Evolutionary conservation across 495 filamentous ascomycete species (phyloP), one percentile per base, ranked within the genome.

Genomic region (Penicillium cataractarum): DNA sequence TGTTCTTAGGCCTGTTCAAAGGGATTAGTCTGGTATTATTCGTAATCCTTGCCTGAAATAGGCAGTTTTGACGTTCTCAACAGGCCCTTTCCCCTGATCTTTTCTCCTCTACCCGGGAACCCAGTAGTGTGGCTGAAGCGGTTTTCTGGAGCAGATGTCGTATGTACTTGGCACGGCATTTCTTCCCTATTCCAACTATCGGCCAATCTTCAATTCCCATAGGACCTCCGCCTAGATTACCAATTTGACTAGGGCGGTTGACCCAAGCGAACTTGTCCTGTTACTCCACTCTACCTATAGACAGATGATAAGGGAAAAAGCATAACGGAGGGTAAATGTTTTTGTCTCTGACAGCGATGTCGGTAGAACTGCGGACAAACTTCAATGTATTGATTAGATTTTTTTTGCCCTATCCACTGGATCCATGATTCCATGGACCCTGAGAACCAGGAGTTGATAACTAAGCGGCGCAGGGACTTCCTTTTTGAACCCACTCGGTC

Each of bases 351-450:
- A 22, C 8, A 32, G 22, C 49, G 57, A 60, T 63, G 29, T 67
- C 70, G 67, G 70, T 55, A 66, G 61, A 72, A 72, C 67, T 68
- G 51, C 67, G 70, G 67, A 26, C 24, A 60, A 62, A 63, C 40
- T 53, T 35, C 31, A 60, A n/a, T 19, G 35, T 44, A 31, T 31
- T 31, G 29, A 31, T 31, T 31, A 31, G 29, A 13, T 22, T 57
- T 48, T 63, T 50, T 17, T 29, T 42, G n/a, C n/a, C 24, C 40
- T 48, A 31, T 22, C 26, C 27, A 31, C 49, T 12, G 49, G 39
- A 50, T 48, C 55, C 51, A 54, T 12, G 49, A 32, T 44, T 48
- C 55, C 51, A 54, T 69, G 58, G 66, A 66, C 63, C 60, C 66
- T 66, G 57, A 40, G 42, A 51, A 61, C 35, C 42, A 24, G 42